Evolutionary conservation across 768 basidiomycete genomes (phyloP), one percentile per base, ranked within the genome.

Genomic region (Auriscalpium vulgare): DNA sequence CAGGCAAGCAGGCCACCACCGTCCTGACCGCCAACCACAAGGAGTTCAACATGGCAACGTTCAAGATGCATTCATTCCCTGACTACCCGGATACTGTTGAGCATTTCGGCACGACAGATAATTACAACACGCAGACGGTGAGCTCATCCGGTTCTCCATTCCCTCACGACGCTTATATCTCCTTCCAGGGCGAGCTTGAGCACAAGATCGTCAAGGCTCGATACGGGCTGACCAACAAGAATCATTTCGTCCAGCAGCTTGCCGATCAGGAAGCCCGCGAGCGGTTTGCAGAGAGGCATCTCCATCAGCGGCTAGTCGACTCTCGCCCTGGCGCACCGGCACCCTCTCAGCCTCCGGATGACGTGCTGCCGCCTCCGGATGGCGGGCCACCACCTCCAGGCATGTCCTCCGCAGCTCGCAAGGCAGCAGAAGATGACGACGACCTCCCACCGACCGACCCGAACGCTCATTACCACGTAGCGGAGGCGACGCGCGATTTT

Each of bases 31-130:
- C n/a, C 40, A 43, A 17, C 40, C n/a, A 7, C 1, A 66, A 60
- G 46, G 36, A 17, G 0, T 69, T 74, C 54, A 76, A 69, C 52
- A 21, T 44, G 8, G 48, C 55, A 17, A 61, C 58, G 10, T 55
- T 44, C 55, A 63, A 63, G 49, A 54, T 23, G n/a, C 62, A 63
- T 29, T 14, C 37, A 13, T 13, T 59, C 2, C 38, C 37, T 2
- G 37, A 63, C 55, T 53, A 54, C 29, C 40, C 50, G 4, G 13
- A 17, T 6, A 43, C 23, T 11, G 54, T 63, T 40, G 14, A 29
- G 8, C 5, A 8, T 8, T 14, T 47, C 10, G 60, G 60, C 0
- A 55, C 61, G 2, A 51, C 40, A 4, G 63, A 63, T 43, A 47
- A 46, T 10, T 43, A 44, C n/a, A 54, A 14, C 23, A 59, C 60